Evolutionary conservation across 2,329 filamentous ascomycete species (phyloP).

Genomic region (Talaromyces rugulosus): DNA sequence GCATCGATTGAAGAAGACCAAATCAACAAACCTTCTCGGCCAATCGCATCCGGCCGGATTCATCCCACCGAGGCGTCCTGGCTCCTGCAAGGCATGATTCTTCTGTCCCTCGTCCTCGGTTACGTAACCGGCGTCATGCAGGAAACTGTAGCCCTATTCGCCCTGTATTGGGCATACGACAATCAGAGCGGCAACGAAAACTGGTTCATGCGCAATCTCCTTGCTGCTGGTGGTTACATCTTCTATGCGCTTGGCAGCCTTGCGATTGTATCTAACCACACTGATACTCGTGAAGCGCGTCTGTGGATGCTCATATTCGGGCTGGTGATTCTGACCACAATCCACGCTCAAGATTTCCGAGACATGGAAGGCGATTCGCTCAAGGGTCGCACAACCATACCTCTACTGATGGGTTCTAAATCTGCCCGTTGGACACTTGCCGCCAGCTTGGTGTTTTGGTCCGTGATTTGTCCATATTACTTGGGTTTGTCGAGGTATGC

Average conservation of each 20-base stretch:
- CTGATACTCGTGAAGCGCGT: conserved; percentile 5
- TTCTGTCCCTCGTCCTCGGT: conserved; percentile 6
- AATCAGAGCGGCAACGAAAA: conserved; percentile 11
- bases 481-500: conserved; percentile 2
- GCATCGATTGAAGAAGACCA: conserved; percentile 13
- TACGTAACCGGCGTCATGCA: conserved; percentile 6
- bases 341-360: conserved; percentile 13
- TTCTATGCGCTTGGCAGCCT: conserved; percentile 11
- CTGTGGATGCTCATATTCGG: conserved; percentile 11
- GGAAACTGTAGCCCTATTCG: conserved; percentile 12
- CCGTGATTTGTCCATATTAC: conserved; percentile 8
- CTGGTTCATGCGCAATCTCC: conserved; percentile 13
- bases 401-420: conserved; percentile 9
- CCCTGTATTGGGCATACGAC: conserved; percentile 12
- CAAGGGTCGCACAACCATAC: conserved; percentile 9
- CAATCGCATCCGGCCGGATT: conserved; percentile 10
- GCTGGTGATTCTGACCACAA: conserved; percentile 11
- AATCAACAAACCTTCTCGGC: conserved; percentile 10
- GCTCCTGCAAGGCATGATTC: conserved; percentile 9
- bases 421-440: conserved; percentile 3
- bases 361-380: conserved; percentile 12
- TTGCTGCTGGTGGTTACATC: conserved; percentile 12
- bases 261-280: conserved; percentile 6
- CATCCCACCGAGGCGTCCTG: conserved; percentile 4
- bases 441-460: conserved; percentile 6